Percentiles rank a stretch among this genome's conserved stretches.
phyloP scores from a whole-genome alignment of 2,329 filamentous ascomycete genomes.

The Colletotrichum tamarilloi region DNA sequence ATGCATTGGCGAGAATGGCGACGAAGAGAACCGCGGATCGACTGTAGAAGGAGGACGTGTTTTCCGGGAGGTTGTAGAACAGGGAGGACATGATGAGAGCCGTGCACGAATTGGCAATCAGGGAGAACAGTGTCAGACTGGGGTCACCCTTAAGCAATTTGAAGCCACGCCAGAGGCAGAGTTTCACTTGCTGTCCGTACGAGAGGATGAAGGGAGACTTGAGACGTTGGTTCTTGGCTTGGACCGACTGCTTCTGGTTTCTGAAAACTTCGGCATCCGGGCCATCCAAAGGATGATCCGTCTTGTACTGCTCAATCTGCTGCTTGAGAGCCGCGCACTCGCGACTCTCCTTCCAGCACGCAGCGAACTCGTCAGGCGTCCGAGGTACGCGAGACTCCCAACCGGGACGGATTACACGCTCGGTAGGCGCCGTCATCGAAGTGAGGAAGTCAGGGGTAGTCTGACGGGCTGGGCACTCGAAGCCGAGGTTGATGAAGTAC shows the following conservation, averaged over 20 bases:
- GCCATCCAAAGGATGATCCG: slow-evolving; percentile 21
- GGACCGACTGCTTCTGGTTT: slow-evolving; percentile 18
- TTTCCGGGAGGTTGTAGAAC: slow-evolving; percentile 58
- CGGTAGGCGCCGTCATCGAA: slow-evolving; percentile 56
- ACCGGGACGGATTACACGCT: slow-evolving; percentile 41
- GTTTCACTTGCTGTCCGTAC: slow-evolving; percentile 56
- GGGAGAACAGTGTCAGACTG: slow-evolving; percentile 49
- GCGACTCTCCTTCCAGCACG: slow-evolving; percentile 41
- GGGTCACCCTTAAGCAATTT: slow-evolving; percentile 54
- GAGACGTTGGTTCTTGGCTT: slow-evolving; percentile 54
- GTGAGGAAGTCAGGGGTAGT: slow-evolving; percentile 83
- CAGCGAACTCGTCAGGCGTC: slow-evolving; percentile 46
- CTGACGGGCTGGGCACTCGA: slow-evolving; percentile 63
- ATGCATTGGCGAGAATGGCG: slow-evolving; percentile 63
- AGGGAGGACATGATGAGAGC: slow-evolving; percentile 63
- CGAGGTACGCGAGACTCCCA: slow-evolving; percentile 43
- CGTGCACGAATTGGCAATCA: slow-evolving; percentile 57
- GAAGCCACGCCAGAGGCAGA: slow-evolving; percentile 55
- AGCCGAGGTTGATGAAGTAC: slow-evolving; percentile 76
- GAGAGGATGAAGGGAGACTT: slow-evolving; percentile 62
- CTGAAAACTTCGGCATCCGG: slow-evolving; percentile 22
- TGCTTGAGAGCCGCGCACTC: slow-evolving; percentile 42
- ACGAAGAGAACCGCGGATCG: slow-evolving; percentile 63
- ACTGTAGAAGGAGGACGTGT: slow-evolving; percentile 56
- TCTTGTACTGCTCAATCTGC: slow-evolving; percentile 43